Conservation (phyloP, 192 early-diverging fungal species). For the Entophlyctis helioformis region DNA sequence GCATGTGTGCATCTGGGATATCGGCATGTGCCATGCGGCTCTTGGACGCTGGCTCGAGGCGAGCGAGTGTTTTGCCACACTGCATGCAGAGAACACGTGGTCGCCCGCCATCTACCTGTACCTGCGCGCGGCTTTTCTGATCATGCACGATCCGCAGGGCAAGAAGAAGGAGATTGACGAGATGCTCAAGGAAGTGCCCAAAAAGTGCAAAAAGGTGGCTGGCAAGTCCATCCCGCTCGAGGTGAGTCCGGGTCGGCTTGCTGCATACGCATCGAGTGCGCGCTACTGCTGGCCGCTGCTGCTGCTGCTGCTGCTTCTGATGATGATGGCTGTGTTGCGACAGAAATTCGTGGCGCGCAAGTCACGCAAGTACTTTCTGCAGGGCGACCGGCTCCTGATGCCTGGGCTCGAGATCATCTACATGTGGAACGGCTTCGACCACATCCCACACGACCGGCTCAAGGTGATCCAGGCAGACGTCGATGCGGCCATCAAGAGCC, state of each 20-base stretch:
- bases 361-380: constrained; percentile 54
- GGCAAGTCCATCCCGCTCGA: constrained; percentile 80
- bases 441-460: constrained; percentile 45
- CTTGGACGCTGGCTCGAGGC: constrained; percentile 49
- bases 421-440: constrained; percentile 59
- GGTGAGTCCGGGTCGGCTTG: constrained; percentile 27
- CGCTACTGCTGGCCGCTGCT: too few relatives aligned
- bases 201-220: constrained; percentile 61
- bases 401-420: constrained; percentile 69
- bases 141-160: constrained; percentile 15
- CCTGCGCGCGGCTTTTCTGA: constrained; percentile 50
- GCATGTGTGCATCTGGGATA: constrained; percentile 77
- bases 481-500: constrained; percentile 25
- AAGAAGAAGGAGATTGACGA: constrained; percentile 30
- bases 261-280: too few relatives aligned
- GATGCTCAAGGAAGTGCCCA: constrained; percentile 58
- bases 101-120: constrained; percentile 73
- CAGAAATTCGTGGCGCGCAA: constrained; percentile 78
- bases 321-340: background rate
- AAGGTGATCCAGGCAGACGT: constrained; percentile 26
- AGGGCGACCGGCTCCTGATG: constrained; percentile 56
- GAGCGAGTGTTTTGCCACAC: constrained; percentile 40
- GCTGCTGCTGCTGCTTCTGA: too few relatives aligned
- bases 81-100: constrained; percentile 76
- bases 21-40: constrained; percentile 52